Evolutionary conservation across 176 grass and related monocot genomes (phyloP), one percentile per base, ranked within the genome.

Genomic region (Typha latifolia): DNA sequence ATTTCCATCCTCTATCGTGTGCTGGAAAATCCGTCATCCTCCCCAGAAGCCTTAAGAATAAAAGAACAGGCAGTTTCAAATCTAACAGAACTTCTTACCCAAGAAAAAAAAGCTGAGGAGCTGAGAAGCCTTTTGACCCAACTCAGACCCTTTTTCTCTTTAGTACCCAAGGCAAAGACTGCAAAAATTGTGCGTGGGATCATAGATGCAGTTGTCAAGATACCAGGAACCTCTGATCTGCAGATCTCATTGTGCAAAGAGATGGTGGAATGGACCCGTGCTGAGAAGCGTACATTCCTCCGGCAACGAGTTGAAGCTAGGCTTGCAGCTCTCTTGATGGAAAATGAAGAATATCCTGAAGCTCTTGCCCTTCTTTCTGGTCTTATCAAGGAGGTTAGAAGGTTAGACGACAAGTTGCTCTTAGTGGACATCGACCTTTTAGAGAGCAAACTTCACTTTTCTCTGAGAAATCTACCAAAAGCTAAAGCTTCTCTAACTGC

Each of bases 401-500:
- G 84, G 68, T 73, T 96, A 50, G 91, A 96, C 76, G 91, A 87
- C 63, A 90, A 96, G 62, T 68, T 96, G 19, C 81, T 96, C 51
- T 85, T 96, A 66, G 91, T 96, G 24, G 91, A 96, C 69, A 96
- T 96, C 29, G 87, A 96, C 64, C 84, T 96, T 74, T 62, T 96
- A 48, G 91, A 96, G 68, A 96, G 91, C 69, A 96, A 91, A 64
- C 88, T 91, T 26, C 91, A 96, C 66, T 91, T 96, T 67, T 96
- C 91, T 15, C 59, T 90, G 70, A 86, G 86, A 77, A 95, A 95
- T 64, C 61, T 95, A 50, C 90, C 86, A 70, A 90, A 90, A 79
- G 83, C 90, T 57, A 95, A 95, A 73, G 90, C 90, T 20, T 76
- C 90, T 27, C 48, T 95, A 74, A 95, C 90, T 53, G 90, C 90